Conservation (phyloP, 257 asterid genomes). For the Fraxinus cuspidata region DNA sequence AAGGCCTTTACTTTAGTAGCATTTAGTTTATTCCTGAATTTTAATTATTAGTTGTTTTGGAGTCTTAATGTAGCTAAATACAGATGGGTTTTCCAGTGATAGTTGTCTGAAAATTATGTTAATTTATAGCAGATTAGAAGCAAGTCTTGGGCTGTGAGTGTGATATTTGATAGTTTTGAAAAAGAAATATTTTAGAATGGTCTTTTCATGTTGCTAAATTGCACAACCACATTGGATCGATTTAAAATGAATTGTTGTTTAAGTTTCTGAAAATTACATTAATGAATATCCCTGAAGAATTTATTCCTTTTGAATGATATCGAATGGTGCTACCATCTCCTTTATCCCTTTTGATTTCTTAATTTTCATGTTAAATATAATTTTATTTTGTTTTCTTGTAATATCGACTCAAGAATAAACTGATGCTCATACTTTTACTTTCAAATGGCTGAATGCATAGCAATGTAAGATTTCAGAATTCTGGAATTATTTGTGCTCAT, state of each 20-base stretch:
- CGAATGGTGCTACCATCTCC: background rate
- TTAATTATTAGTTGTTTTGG: background rate
- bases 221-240: background rate
- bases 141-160: background rate
- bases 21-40: background rate
- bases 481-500: background rate
- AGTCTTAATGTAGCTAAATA: background rate
- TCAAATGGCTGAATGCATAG: background rate
- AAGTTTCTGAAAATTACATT: background rate
- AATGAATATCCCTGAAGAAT: background rate
- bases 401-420: no score
- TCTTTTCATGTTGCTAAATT: background rate
- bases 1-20: background rate
- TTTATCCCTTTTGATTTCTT: background rate
- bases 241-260: background rate
- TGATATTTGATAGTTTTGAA: background rate
- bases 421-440: background rate
- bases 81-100: background rate
- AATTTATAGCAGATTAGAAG: background rate
- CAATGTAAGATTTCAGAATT: background rate
- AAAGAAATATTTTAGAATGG: background rate
- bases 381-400: background rate
- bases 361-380: background rate
- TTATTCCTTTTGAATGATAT: background rate
- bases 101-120: background rate